Evolutionary conservation across 2,329 filamentous ascomycete species (phyloP), one percentile per base, ranked within the genome.

Genomic region (Ceratocystis ficicola): DNA sequence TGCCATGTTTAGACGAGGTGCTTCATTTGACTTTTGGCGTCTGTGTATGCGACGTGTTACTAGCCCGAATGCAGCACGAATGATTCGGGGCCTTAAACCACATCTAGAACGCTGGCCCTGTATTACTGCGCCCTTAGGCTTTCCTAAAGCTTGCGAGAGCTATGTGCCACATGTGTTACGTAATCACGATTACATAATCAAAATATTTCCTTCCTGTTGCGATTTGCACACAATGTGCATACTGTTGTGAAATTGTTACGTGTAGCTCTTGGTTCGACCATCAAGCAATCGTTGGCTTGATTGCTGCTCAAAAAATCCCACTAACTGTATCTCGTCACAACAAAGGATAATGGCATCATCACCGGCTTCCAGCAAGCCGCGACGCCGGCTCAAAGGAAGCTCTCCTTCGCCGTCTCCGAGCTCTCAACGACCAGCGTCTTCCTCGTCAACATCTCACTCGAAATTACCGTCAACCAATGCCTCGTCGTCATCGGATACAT

Each of bases 341-440:
- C 32, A n/a, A 22, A 50, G 5, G n/a, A 62, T n/a, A 15, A 76
- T 75, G 74, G 73, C 73, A 72, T 83, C 83, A 80, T 78, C 76
- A 70, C 77, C 81, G 69, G 79, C 81, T 68, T 78, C 82, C 63
- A 83, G 84, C 71, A 86, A 85, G 72, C 78, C 83, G 62, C 77
- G 83, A 75, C 82, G 83, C 73, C 84, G 79, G 75, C 72, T 73
- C 68, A 85, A 81, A 73, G 83, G 81, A 73, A 36, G 44, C n/a
- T 68, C 66, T 20, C 66, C 66, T 15, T 52, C 66, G 3, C 59
- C 66, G 10, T 17, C 41, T 20, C 44, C 30, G 20, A 64, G 57
- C 44, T 32, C 48, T 15, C 10, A 62, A 46, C 22, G 44, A 44
- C 64, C 66, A 10, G 20, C 57, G 6, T 62, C 63, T 28, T 67